phyloP scores from a whole-genome alignment of 257 asterid species.

The Solanum paucissectum region DNA sequence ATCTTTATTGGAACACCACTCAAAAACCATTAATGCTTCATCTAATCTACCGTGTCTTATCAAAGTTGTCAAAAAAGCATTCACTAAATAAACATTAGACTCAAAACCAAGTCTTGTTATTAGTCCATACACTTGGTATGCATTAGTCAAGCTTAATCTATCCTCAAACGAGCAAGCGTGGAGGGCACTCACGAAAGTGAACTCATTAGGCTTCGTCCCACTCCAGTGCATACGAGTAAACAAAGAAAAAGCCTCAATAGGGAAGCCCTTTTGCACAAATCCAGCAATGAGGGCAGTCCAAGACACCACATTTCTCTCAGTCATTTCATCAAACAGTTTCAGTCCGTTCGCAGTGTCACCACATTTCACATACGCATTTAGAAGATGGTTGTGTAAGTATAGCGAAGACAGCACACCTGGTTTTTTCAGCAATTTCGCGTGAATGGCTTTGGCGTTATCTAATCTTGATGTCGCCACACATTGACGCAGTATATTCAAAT shows the following conservation, averaged over 20 bases:
- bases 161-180: conserved; percentile 50
- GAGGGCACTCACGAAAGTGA: conserved; percentile 55
- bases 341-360: conserved; percentile 24
- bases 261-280: conserved; percentile 43
- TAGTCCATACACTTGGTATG: conserved; percentile 43
- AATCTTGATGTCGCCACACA: conserved; percentile 31
- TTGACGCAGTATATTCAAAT: conserved; percentile 23
- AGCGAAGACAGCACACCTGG: conserved; percentile 11
- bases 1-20: conserved; percentile 29
- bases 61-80: conserved; percentile 46
- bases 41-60: conserved; percentile 35
- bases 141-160: conserved; percentile 24
- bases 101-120: conserved; percentile 47
- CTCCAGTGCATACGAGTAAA: conserved; percentile 42
- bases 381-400: conserved; percentile 41
- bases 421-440: conserved; percentile 36
- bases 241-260: conserved; percentile 35
- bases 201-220: conserved; percentile 45
- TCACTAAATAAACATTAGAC: conserved; percentile 37
- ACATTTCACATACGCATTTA: conserved; percentile 42
- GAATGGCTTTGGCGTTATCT: conserved; percentile 22
- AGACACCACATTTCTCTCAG: conserved; percentile 47
- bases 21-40: conserved; percentile 41
- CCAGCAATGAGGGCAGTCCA: conserved; percentile 77
- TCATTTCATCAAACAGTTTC: conserved; percentile 62